Evolutionary conservation across 2,329 filamentous ascomycete genomes (phyloP).

Genomic region (Beauveria scarabaeidicola): DNA sequence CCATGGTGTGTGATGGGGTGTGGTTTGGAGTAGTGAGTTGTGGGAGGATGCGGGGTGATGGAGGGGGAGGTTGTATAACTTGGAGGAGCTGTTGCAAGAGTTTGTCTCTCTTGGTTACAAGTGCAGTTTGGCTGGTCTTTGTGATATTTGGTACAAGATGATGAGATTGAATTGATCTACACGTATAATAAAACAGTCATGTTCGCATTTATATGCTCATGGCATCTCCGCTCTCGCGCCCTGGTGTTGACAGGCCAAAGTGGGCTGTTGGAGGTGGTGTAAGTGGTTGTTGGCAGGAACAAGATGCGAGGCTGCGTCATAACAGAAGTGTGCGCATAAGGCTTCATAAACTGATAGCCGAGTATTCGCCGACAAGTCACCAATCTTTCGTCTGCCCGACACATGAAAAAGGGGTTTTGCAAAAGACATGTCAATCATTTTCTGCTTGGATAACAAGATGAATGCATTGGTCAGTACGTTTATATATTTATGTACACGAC

Average conservation of each 20-base stretch:
- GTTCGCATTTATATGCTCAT: not conserved
- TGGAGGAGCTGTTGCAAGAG: not conserved
- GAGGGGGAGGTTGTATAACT: not conserved
- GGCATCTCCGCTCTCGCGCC: constrained; percentile 3
- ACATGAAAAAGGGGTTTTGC: not conserved
- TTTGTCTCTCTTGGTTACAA: not conserved
- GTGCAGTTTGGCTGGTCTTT: not conserved
- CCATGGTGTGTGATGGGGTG: constrained; percentile 18
- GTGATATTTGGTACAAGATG: not conserved
- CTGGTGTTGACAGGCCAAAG: constrained; percentile 2
- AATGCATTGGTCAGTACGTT: too few species aligned
- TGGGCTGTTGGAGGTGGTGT: not conserved
- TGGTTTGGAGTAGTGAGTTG: not conserved
- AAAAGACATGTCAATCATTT: not conserved
- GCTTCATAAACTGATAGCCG: not conserved
- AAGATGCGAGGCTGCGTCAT: not conserved
- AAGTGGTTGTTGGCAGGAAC: not conserved
- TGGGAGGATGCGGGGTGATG: not conserved
- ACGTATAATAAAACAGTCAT: not conserved
- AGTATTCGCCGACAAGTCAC: not conserved
- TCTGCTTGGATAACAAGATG: too few species aligned
- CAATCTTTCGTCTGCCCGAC: not conserved
- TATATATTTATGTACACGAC: not conserved
- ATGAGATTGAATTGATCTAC: not conserved
- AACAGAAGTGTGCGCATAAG: not conserved